Percentiles rank a stretch among this genome's conserved stretches.
phyloP scores from a whole-genome alignment of 768 basidiomycete species.

The Termitomyces heimii region DNA sequence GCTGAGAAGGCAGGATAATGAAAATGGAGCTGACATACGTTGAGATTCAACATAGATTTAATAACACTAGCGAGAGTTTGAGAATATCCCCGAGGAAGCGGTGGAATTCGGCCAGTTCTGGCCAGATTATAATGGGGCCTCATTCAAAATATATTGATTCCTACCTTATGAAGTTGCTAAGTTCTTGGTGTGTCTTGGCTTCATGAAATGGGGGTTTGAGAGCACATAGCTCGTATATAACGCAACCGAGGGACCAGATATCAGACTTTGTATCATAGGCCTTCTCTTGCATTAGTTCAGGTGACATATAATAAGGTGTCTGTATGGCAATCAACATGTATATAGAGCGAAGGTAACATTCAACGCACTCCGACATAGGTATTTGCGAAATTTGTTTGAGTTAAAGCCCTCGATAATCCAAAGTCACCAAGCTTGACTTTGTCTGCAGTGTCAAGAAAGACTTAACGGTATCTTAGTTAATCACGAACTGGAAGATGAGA shows the following conservation, averaged over 20 bases:
- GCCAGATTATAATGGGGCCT: neutral
- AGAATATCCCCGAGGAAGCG: conserved; percentile 80
- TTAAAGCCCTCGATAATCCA: conserved; percentile 89
- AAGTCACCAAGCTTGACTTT: conserved; percentile 97
- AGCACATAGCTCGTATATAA: conserved; percentile 95
- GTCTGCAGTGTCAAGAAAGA: conserved; percentile 83
- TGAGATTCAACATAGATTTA: conserved; percentile 82
- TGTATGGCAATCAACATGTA: conserved; percentile 21
- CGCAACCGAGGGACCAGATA: conserved; percentile 97
- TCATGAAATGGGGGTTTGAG: conserved; percentile 91
- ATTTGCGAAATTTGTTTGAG: conserved; percentile 83
- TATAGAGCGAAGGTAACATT: neutral
- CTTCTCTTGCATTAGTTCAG: conserved; percentile 95
- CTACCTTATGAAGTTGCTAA: conserved; percentile 78
- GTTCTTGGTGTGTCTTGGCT: conserved; percentile 83
- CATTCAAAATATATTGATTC: neutral
- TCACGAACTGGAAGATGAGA: neutral
- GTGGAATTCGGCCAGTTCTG: conserved; percentile 84
- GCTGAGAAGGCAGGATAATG: neutral
- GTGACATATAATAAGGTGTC: conserved; percentile 99
- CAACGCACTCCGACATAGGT: conserved; percentile 91
- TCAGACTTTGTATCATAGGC: conserved; percentile 97
- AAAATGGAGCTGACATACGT: conserved; percentile 39
- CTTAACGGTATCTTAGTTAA: conserved; percentile 31
- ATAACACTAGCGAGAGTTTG: conserved; percentile 67